These are phyloP conservation scores for Rosellinia necatrix DNA, from an alignment of 2,329 filamentous ascomycete genomes.

Conservation along the genomic window DNA sequence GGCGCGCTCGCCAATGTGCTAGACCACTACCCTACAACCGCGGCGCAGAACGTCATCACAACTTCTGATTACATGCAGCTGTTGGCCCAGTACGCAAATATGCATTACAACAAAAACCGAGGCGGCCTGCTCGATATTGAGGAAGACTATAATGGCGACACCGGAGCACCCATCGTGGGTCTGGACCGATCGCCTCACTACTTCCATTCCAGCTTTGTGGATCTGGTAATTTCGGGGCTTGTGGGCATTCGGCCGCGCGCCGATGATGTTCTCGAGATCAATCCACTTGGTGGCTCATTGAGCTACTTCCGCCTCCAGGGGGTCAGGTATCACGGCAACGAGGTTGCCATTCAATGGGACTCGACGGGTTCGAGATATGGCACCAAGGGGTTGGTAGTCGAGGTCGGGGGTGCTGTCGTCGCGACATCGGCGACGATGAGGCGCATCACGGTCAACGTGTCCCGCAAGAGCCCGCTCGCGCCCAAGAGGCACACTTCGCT, in stretches of 20 bases:
- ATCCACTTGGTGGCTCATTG: slow-evolving; percentile 10
- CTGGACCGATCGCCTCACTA: slow-evolving; percentile 23
- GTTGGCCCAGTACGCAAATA: slow-evolving; percentile 10
- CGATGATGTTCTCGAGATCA: slow-evolving; percentile 15
- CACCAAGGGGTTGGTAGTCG: slow-evolving; percentile 8
- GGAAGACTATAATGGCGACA: slow-evolving; percentile 16
- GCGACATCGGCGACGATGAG: background rate
- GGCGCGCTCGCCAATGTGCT: slow-evolving; percentile 20
- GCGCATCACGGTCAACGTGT: slow-evolving; percentile 9
- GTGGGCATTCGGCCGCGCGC: slow-evolving; percentile 18
- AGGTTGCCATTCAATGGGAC: slow-evolving; percentile 22
- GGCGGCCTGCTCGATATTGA: slow-evolving; percentile 22
- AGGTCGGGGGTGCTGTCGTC: background rate
- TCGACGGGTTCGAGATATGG: slow-evolving; percentile 14
- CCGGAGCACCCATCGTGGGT: slow-evolving; percentile 16
- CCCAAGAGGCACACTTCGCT: slow-evolving; percentile 9
- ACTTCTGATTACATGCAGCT: slow-evolving; percentile 13
- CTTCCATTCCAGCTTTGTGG: slow-evolving; percentile 23
- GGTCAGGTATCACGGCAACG: slow-evolving; percentile 21
- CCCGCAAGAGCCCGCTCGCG: slow-evolving; percentile 2
- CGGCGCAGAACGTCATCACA: slow-evolving; percentile 1
- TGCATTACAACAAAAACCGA: slow-evolving; percentile 24
- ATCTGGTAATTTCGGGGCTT: slow-evolving; percentile 23
- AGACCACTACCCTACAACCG: slow-evolving; percentile 16
- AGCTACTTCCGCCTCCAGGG: slow-evolving; percentile 22